Base-by-base conservation (phyloP, 495 filamentous ascomycete species). In the Annulohypoxylon stygium region DNA sequence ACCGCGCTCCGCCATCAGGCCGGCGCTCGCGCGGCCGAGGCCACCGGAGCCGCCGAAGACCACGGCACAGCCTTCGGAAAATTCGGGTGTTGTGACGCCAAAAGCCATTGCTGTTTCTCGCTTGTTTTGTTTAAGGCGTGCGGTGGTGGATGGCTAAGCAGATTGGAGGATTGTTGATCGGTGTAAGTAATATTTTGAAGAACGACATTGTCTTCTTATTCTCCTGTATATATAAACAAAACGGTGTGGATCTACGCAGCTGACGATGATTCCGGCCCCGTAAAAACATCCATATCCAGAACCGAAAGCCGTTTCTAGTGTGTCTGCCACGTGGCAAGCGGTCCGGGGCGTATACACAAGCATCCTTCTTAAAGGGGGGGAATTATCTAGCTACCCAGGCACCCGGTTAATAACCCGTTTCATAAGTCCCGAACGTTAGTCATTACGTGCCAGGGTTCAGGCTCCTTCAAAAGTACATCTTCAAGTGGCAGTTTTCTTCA, bases 81-180 rank as follows among this genome's bases (percentile, higher is more conserved):
- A 51, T 25, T 51, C 48, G 18, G 48, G 48, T 23, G 48, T 51
- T 16, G 48, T 51, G 48, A 51, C 48, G 48, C 48, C 48, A 51
- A 51, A 51, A 51, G 48, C 48, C 48, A 51, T 51, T 51, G 48
- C 26, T 25, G 48, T 51, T 51, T 51, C 48, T 51, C 48, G 9
- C 23, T 18, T 51, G 48, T 51, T 51, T 51, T 51, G 26, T 50
- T 20, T 50, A 25, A 43, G 39, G 10, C 12, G 39, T 14, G 39
- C 39, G 39, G 39, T 11, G 39, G 12, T 43, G 39, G 39, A n/a
- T 43, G 1, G 39, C 4, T 43, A 43, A 3, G 39, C 39, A 43
- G 39, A 43, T 43, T n/a, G 39, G 39, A 11, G 4, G 12, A 43
- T 43, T 43, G 39, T 43, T 43, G 11, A n/a, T 43, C 39, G 12